Percentiles rank a stretch among this genome's conserved stretches.
Evolutionary conservation across 495 filamentous ascomycete genomes (phyloP).

Genomic region (Penicillium taxi): DNA sequence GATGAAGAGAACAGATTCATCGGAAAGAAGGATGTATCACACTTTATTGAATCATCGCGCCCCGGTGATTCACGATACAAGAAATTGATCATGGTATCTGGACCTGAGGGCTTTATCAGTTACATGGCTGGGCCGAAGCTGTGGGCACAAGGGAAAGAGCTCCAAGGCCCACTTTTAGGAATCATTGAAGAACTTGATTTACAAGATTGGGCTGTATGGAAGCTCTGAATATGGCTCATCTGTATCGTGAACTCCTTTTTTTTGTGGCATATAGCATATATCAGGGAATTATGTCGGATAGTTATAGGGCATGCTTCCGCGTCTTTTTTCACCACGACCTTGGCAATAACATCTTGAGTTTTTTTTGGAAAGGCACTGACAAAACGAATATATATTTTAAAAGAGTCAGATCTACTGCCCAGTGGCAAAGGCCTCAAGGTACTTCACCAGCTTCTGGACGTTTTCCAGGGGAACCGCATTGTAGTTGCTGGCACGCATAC

Average conservation of each 20-base stretch:
- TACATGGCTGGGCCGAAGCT: constrained; percentile 70
- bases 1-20: constrained; percentile 70
- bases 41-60: constrained; percentile 20
- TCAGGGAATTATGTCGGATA: constrained; percentile 24
- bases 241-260: constrained; percentile 9
- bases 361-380: constrained; percentile 9
- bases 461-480: constrained; percentile 55
- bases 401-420: constrained; percentile 12
- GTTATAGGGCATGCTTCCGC: constrained; percentile 8
- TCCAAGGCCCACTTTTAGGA: constrained; percentile 57
- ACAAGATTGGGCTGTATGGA: constrained; percentile 53
- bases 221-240: constrained; percentile 38
- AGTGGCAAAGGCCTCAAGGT: constrained; percentile 52
- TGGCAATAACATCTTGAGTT: constrained; percentile 7
- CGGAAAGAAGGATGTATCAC: constrained; percentile 37
- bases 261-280: constrained; percentile 14
- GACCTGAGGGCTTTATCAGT: constrained; percentile 81
- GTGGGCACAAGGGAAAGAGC: constrained; percentile 62
- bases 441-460: constrained; percentile 53
- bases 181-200: constrained; percentile 46
- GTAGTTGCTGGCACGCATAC: constrained; percentile 44
- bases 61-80: constrained; percentile 20
- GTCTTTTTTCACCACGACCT: no score
- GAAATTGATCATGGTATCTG: constrained; percentile 70
- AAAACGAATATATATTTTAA: constrained; percentile 8